These are phyloP conservation scores for Zygosaccharomyces sapae DNA, from an alignment of 1,139 yeast species.

Conservation along the genomic window DNA sequence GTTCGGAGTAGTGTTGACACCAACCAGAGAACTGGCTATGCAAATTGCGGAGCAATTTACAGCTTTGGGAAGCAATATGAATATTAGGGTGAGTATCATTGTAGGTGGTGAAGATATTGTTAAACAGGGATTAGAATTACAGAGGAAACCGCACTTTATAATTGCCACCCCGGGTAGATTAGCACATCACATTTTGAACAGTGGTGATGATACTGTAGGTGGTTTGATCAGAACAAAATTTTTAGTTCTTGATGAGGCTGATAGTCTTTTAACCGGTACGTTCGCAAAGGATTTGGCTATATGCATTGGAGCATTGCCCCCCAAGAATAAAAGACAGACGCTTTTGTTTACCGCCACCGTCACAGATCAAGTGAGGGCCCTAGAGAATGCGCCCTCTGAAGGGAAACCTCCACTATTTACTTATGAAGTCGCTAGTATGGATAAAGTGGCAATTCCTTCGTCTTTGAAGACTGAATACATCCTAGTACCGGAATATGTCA, in stretches of 20 bases:
- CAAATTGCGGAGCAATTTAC: conserved; percentile 96
- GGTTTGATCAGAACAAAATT: conserved; percentile 75
- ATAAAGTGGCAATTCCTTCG: conserved; percentile 70
- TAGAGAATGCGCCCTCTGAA: conserved; percentile 63
- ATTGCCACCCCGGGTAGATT: conserved; percentile 97
- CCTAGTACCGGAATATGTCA: conserved; percentile 73
- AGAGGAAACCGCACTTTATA: conserved; percentile 84
- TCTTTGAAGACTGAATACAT: conserved; percentile 57
- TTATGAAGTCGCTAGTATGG: conserved; percentile 76
- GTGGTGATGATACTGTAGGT: conserved; percentile 82
- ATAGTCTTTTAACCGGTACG: conserved; percentile 76
- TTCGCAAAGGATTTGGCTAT: conserved; percentile 73
- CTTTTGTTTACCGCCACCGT: conserved; percentile 92
- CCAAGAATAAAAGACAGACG: conserved; percentile 72
- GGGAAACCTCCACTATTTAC: conserved; percentile 67
- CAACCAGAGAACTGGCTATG: conserved; percentile 91
- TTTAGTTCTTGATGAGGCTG: conserved; percentile 94
- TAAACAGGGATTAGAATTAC: conserved; percentile 75
- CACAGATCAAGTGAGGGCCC: conserved; percentile 81
- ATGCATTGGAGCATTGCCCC: conserved; percentile 70
- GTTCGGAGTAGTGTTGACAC: conserved; percentile 83
- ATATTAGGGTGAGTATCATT: conserved; percentile 70
- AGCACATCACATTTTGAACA: conserved; percentile 84
- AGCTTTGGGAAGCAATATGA: conserved; percentile 87
- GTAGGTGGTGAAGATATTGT: conserved; percentile 96